Percentiles rank a stretch among this genome's conserved stretches.
phyloP scores from a whole-genome alignment of 305 asterid species.

The Ajuga reptans region DNA sequence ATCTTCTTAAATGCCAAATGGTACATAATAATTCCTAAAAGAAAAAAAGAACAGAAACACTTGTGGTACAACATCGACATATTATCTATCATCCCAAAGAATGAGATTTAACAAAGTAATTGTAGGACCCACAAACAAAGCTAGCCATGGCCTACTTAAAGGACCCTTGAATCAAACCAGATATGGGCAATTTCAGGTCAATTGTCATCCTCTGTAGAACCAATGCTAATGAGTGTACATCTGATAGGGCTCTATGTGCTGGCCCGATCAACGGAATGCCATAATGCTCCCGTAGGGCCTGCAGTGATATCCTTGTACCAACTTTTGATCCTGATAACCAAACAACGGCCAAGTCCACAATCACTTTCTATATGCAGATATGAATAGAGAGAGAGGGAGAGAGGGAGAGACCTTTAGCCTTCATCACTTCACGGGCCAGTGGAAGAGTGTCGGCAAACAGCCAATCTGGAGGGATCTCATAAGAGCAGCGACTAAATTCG shows the following conservation, averaged over 20 bases:
- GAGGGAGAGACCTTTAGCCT: conserved; percentile 46
- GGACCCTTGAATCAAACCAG: conserved; percentile 44
- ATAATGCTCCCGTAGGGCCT: conserved; percentile 57
- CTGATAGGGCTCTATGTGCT: conserved; percentile 82
- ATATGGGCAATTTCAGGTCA: conserved; percentile 45
- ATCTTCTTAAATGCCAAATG: background rate
- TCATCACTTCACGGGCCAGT: conserved; percentile 58
- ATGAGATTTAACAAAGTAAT: background rate
- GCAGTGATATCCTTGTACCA: conserved; percentile 35
- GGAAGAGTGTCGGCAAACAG: conserved; percentile 61
- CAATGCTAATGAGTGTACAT: conserved; percentile 56
- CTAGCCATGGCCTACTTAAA: conserved; percentile 31
- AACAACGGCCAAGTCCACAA: conserved; percentile 11
- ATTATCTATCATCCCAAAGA: background rate
- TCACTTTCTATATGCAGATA: background rate
- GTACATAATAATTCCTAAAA: background rate
- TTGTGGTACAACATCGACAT: background rate
- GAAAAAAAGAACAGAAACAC: no score
- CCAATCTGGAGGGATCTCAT: conserved; percentile 71
- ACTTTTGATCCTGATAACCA: conserved; percentile 42
- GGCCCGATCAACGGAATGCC: conserved; percentile 47
- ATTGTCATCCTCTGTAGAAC: conserved; percentile 60
- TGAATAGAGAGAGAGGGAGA: conserved; percentile 2
- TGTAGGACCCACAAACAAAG: no score
- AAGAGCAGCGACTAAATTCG: conserved; percentile 63